Conservation (phyloP, 352 stramenopile genomes). For the Phytopythium oedochilum region DNA sequence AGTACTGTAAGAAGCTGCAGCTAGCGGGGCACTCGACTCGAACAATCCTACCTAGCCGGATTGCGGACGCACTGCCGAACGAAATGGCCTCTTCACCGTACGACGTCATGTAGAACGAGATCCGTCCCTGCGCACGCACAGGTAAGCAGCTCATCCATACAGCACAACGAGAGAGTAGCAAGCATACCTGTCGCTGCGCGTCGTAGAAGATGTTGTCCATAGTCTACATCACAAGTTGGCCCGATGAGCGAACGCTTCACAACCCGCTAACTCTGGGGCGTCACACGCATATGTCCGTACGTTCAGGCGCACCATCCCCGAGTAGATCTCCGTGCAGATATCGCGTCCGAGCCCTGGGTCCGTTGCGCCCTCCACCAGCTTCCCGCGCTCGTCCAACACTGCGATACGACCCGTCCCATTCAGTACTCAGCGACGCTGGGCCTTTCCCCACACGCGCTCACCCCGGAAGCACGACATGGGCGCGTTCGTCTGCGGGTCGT, state of each 20-base stretch:
- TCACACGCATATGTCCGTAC: slow-evolving; percentile 23
- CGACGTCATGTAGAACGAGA: slow-evolving; percentile 97
- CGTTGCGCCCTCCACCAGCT: slow-evolving; percentile 60
- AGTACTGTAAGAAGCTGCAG: not conserved
- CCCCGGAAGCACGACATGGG: slow-evolving; percentile 89
- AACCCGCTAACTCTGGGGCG: not conserved
- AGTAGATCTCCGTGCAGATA: slow-evolving; percentile 84
- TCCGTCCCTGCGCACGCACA: slow-evolving; percentile 63
- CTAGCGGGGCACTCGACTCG: not conserved
- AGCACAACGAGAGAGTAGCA: not conserved
- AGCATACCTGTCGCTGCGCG: slow-evolving; percentile 89
- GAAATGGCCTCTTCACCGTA: slow-evolving; percentile 95
- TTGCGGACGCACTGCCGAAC: slow-evolving; percentile 91
- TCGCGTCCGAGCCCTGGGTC: slow-evolving; percentile 78
- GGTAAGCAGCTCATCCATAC: not conserved
- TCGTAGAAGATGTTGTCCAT: slow-evolving; percentile 98
- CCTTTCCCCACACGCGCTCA: too few species aligned
- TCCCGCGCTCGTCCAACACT: slow-evolving; percentile 86
- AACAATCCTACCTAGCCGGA: slow-evolving; percentile 44
- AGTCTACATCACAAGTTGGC: slow-evolving; percentile 32
- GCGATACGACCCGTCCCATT: not conserved
- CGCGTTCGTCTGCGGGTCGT: slow-evolving; percentile 76
- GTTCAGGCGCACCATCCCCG: slow-evolving; percentile 78
- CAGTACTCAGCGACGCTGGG: not conserved
- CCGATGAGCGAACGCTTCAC: not conserved